These are phyloP conservation scores for Fusarium neocosmosporiellum DNA, from an alignment of 2,329 filamentous ascomycete genomes.

Conservation along the genomic window DNA sequence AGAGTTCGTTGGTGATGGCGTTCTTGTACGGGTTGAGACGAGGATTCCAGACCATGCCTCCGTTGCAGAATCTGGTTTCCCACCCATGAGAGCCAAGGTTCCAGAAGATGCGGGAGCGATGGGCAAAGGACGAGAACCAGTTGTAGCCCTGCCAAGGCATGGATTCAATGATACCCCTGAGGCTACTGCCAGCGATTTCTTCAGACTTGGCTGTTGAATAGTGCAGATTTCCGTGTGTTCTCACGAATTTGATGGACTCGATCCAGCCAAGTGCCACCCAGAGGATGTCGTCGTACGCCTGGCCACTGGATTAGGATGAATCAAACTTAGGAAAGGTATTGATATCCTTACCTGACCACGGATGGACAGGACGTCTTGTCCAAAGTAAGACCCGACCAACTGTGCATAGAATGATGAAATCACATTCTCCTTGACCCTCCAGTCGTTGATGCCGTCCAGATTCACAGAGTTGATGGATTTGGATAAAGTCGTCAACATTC, in stretches of 20 bases:
- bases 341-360: slow-evolving; percentile 62
- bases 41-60: slow-evolving; percentile 93
- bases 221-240: slow-evolving; percentile 73
- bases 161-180: slow-evolving; percentile 51
- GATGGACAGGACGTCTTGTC: slow-evolving; percentile 81
- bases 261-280: slow-evolving; percentile 96
- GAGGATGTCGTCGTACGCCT: slow-evolving; percentile 93
- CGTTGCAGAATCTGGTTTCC: slow-evolving; percentile 83
- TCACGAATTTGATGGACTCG: slow-evolving; percentile 81
- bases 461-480: slow-evolving; percentile 60
- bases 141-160: slow-evolving; percentile 79
- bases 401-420: slow-evolving; percentile 86
- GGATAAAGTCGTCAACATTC: slow-evolving; percentile 77
- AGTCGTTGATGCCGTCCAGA: slow-evolving; percentile 50
- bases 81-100: slow-evolving; percentile 82
- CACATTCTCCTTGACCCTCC: slow-evolving; percentile 76
- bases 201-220: slow-evolving; percentile 53
- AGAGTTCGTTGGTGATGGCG: slow-evolving; percentile 94
- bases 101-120: slow-evolving; percentile 87
- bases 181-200: slow-evolving; percentile 26
- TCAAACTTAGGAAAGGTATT: accelerated
- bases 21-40: slow-evolving; percentile 89
- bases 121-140: slow-evolving; percentile 82
- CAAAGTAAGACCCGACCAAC: slow-evolving; percentile 82
- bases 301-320: neutral